These are phyloP conservation scores for Caryopteris hybrid DNA, from an alignment of 305 asterid genomes.

Conservation along the genomic window DNA sequence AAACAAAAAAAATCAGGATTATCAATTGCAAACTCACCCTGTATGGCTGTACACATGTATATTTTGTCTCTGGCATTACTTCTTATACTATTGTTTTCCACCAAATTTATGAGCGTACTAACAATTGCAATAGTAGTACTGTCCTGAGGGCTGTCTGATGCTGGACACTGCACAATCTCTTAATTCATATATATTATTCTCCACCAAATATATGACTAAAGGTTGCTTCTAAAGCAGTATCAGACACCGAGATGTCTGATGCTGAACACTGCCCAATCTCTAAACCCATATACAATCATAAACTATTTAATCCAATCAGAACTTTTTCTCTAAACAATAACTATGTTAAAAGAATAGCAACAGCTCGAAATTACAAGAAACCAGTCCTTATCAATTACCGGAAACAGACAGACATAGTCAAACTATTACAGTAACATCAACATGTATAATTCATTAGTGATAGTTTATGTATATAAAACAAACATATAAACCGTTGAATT, in stretches of 20 bases:
- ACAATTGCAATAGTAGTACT: neutral
- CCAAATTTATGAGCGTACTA: neutral
- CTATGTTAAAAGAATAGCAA: neutral
- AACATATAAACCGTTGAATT: neutral
- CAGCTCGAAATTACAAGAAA: neutral
- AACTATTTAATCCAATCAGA: neutral
- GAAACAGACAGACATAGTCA: neutral
- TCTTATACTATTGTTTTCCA: neutral
- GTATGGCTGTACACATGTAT: neutral
- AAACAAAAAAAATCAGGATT: neutral
- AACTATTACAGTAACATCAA: neutral
- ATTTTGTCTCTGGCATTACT: neutral
- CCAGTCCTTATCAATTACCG: neutral
- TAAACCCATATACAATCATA: neutral
- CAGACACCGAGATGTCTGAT: no score
- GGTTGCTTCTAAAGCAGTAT: no score
- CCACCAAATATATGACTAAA: no score
- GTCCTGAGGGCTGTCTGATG: neutral
- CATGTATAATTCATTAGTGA: neutral
- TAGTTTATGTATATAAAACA: neutral
- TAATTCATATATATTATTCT: no score
- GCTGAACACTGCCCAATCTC: neutral
- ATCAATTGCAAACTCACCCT: neutral
- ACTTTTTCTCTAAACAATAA: neutral
- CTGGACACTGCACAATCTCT: neutral